A percentile compares a stretch with the other conserved stretches of the same genome.
Conservation (phyloP, 441 rosid genomes). For the Gossypium lobatum region DNA sequence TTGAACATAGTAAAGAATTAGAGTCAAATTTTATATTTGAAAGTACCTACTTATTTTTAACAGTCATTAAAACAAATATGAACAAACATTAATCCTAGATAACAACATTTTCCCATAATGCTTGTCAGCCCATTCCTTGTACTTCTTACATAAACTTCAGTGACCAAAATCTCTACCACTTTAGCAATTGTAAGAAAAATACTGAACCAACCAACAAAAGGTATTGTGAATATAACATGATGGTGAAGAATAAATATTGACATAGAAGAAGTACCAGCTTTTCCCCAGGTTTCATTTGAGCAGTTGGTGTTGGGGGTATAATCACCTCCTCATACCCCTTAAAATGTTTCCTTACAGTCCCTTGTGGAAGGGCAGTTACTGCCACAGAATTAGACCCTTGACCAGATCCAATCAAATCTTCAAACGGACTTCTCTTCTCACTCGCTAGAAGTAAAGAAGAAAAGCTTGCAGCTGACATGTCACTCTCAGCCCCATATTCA, state of each 20-base stretch:
- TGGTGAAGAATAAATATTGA: background rate
- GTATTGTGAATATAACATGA: background rate
- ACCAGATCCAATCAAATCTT: slow-evolving; percentile 69
- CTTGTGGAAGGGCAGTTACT: slow-evolving; percentile 84
- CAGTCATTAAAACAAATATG: background rate
- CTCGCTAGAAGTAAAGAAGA: slow-evolving; percentile 87
- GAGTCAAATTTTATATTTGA: background rate
- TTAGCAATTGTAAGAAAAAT: background rate
- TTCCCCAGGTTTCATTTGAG: slow-evolving; percentile 88
- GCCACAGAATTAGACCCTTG: slow-evolving; percentile 43
- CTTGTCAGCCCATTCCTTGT: background rate
- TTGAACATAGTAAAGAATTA: background rate
- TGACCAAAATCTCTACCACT: background rate
- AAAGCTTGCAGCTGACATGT: slow-evolving; percentile 65
- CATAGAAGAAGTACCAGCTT: slow-evolving; percentile 61
- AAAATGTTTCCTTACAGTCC: slow-evolving; percentile 72
- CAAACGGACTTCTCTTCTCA: slow-evolving; percentile 64
- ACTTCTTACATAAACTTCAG: background rate
- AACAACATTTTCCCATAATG: background rate
- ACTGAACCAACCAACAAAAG: background rate
- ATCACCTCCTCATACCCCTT: slow-evolving; percentile 93
- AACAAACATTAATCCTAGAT: background rate
- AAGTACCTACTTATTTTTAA: background rate
- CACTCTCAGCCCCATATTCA: slow-evolving; percentile 61
- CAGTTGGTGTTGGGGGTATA: slow-evolving; percentile 87